These are phyloP conservation scores for Wallacemonas sp. DNA, from an alignment of 208 protist species.

Conservation along the genomic window DNA sequence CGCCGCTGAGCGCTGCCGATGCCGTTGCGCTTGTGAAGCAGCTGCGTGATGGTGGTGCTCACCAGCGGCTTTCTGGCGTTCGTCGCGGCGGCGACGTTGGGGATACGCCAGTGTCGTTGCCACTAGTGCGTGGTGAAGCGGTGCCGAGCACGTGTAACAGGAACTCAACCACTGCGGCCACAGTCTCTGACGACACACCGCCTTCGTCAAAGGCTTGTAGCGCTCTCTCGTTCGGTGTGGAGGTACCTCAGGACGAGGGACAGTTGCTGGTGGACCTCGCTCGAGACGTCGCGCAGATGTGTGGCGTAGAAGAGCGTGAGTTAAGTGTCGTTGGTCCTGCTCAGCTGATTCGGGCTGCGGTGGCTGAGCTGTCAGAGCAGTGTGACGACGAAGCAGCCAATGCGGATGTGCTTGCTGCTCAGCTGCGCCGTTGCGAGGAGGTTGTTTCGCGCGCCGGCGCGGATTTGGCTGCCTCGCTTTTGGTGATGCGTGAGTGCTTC, in stretches of 20 bases:
- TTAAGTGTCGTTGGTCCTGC: not conserved
- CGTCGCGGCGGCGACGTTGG: not conserved
- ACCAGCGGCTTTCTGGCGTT: too few species aligned
- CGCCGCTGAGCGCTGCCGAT: not conserved
- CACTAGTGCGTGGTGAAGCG: too few species aligned
- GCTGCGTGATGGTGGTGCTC: not conserved
- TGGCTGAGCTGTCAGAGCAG: not conserved
- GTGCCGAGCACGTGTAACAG: too few species aligned
- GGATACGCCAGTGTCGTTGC: not conserved
- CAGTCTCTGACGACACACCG: not conserved
- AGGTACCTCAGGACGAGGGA: too few species aligned
- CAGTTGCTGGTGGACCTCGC: not conserved
- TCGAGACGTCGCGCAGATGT: not conserved
- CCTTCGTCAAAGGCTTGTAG: not conserved
- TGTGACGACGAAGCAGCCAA: not conserved
- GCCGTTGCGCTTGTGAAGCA: not conserved
- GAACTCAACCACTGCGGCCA: too few species aligned
- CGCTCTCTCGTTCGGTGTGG: too few species aligned
- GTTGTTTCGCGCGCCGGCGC: not conserved
- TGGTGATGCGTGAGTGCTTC: not conserved
- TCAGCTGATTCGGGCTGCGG: not conserved
- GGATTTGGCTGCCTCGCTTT: not conserved
- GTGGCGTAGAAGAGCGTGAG: not conserved
- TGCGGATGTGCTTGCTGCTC: not conserved
- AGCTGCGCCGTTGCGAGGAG: not conserved